Conservation (phyloP, 2,329 filamentous ascomycete genomes). For the Neofusicoccum laricinum region DNA sequence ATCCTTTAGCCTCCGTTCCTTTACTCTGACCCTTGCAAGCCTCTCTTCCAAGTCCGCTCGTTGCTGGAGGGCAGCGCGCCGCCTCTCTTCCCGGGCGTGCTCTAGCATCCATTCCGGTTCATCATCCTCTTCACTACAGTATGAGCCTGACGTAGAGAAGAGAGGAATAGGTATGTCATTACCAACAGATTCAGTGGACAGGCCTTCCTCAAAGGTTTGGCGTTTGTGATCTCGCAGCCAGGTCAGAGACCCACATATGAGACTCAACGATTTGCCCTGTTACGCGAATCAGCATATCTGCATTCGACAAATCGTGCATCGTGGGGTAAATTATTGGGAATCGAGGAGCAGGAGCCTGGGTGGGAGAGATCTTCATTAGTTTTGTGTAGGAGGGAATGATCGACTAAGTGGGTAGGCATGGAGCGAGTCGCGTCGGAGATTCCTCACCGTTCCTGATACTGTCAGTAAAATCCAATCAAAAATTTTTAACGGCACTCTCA, state of each 20-base stretch:
- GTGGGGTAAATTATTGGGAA: no score
- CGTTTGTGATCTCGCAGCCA: conserved; percentile 86
- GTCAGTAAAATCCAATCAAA: background rate
- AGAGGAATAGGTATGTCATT: background rate
- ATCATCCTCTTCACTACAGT: conserved; percentile 48
- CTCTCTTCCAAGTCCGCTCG: conserved; percentile 74
- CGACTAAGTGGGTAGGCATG: no score
- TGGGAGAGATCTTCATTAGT: background rate
- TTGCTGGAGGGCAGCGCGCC: conserved; percentile 61
- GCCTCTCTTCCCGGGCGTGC: conserved; percentile 67
- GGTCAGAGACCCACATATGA: conserved; percentile 84
- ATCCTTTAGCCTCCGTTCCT: conserved; percentile 60
- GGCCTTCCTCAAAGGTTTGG: conserved; percentile 53
- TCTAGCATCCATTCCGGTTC: conserved; percentile 85
- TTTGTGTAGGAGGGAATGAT: no score
- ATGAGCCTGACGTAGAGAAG: conserved; percentile 15
- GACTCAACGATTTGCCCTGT: conserved; percentile 82
- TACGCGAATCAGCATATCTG: background rate
- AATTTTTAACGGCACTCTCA: conserved; percentile 36
- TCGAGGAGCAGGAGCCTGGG: no score
- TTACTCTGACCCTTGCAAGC: conserved; percentile 59
- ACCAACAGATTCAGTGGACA: conserved; percentile 46
- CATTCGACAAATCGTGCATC: background rate
- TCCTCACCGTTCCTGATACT: conserved; percentile 41
- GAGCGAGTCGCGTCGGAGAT: no score